phyloP scores from a whole-genome alignment of 2,329 filamentous ascomycete species.

The Ophiostoma quercus region DNA sequence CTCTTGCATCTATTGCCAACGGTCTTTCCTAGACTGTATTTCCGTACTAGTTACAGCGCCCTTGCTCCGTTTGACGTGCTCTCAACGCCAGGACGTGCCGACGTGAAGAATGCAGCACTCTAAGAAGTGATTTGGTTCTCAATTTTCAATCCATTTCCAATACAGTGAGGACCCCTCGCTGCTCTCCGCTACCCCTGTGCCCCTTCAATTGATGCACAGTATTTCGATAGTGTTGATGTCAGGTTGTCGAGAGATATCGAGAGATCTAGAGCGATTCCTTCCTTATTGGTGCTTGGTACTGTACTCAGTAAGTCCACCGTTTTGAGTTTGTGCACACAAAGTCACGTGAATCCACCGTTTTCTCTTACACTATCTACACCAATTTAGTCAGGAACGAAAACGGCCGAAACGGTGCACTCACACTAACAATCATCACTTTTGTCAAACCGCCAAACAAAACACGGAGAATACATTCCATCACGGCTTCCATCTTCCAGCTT shows the following conservation, averaged over 20 bases:
- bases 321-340: too few species aligned
- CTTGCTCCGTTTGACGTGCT: conserved; percentile 1
- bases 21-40: not conserved
- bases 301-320: not conserved
- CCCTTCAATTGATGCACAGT: conserved; percentile 5
- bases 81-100: not conserved
- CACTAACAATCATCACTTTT: not conserved
- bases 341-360: not conserved
- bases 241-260: not conserved
- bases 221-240: not conserved
- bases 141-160: not conserved
- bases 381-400: not conserved
- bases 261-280: not conserved
- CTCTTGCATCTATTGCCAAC: not conserved
- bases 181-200: conserved; percentile 1
- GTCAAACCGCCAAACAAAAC: not conserved
- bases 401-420: not conserved
- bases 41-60: not conserved
- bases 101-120: conserved; percentile 11
- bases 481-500: not conserved
- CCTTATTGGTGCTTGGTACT: not conserved
- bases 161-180: not conserved
- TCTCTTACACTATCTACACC: not conserved
- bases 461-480: not conserved
- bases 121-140: not conserved